These are phyloP conservation scores for Fonsecaea pedrosoi DNA, from an alignment of 2,329 filamentous ascomycete genomes.

Conservation along the genomic window DNA sequence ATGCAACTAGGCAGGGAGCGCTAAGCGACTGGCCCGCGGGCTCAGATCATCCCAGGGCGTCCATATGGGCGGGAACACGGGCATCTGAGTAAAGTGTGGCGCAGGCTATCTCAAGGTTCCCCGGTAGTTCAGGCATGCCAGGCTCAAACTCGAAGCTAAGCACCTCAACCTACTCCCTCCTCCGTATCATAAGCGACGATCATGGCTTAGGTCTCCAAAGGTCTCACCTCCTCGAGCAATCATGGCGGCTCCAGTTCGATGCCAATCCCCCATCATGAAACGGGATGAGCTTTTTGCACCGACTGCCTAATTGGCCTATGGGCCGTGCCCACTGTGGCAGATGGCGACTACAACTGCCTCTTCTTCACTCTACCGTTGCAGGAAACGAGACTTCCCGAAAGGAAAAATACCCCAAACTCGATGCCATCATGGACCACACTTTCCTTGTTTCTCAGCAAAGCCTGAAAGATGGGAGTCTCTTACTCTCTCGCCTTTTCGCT, in stretches of 20 bases:
- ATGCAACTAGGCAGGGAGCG: neutral
- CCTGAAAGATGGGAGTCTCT: neutral
- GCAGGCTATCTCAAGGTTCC: neutral
- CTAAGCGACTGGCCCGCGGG: too few relatives aligned
- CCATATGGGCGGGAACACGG: neutral
- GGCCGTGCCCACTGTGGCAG: neutral
- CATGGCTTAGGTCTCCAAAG: neutral
- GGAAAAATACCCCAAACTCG: neutral
- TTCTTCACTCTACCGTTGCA: neutral
- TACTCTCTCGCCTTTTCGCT: neutral
- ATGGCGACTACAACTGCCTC: neutral
- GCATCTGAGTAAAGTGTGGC: neutral
- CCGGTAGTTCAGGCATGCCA: neutral
- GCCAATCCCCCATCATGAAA: neutral
- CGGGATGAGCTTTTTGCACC: neutral
- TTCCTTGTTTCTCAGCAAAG: neutral
- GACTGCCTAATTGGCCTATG: neutral
- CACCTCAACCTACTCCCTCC: neutral
- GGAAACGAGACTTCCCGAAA: conserved; percentile 2
- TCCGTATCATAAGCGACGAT: neutral
- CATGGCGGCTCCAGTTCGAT: neutral
- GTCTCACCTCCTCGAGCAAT: neutral
- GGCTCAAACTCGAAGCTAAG: neutral
- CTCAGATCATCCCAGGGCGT: neutral
- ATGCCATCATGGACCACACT: neutral